Base-by-base conservation (phyloP, 2,329 filamentous ascomycete genomes). In the Penicillium sp. region DNA sequence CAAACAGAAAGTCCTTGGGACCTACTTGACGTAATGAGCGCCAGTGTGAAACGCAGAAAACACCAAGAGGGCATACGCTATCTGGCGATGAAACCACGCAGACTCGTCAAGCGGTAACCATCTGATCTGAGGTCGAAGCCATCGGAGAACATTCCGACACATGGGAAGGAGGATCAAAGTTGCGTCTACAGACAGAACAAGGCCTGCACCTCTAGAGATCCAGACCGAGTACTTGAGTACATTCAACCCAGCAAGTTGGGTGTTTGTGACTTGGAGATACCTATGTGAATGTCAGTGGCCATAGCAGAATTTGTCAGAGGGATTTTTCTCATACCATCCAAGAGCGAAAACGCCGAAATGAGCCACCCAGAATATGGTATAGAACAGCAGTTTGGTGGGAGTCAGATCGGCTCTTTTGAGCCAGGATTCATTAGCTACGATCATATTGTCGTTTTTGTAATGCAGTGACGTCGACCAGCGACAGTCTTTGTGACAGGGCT, bases 61-160 rank as follows among this genome's bases (percentile, higher is more conserved):
- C 59, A 97, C 75, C 3, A 98, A 83, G 81, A 98, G 83, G 1
- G 92, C 84, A 75, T 99, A 99, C 19, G 95, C 94, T 47, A 96
- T 86, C 78, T 99, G 95, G 67, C 94, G 86, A 81, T 99, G 95
- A 79, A 99, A 96, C 93, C 93, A 99, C 68, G 93, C 86, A 62
- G 93, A 96, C 81, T 99, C 95, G 73, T 99, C 95, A n/a, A 99
- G 85, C 5, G 95, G 95, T 13, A 98, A 76, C 82, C 91, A 97
- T 77, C 88, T 87, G 67, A 97, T 80, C 82, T 96, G 96, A 28
- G 95, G 95, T 66, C 95, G 87, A 60, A 98, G 78, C 74, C 88
- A 90, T 76, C 92, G 88, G 75, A 99, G 86, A 35, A 98, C 81
- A 62, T 94, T 98, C 69, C 95, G 86, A 83, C 94, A 99, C 83